Evolutionary conservation across 208 protist species (phyloP).

Genomic region (Trypanosoma lewisi): DNA sequence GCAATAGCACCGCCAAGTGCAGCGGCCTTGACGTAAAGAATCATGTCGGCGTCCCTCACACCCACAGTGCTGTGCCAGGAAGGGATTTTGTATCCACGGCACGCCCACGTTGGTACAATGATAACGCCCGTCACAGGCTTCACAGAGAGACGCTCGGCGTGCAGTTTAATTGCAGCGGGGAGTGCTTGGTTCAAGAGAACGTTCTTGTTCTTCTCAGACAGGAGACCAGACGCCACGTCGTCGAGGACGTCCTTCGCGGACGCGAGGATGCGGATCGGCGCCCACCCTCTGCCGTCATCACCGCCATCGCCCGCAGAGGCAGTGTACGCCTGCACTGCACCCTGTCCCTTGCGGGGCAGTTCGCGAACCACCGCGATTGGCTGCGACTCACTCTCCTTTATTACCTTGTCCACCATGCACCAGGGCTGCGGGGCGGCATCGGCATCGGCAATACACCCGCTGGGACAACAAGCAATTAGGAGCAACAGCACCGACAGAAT

Average conservation of each 20-base stretch:
- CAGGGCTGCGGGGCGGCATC: not conserved
- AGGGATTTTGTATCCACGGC: no score
- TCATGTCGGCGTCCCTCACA: no score
- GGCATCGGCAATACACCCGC: not conserved
- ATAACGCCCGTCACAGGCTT: constrained; percentile 22
- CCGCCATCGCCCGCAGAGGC: not conserved
- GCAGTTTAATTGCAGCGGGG: constrained; percentile 35
- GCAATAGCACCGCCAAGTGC: no score
- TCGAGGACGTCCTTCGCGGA: not conserved
- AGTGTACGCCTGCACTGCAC: not conserved
- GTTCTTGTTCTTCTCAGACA: constrained; percentile 23
- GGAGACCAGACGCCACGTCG: not conserved
- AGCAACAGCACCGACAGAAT: not conserved
- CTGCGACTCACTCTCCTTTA: not conserved
- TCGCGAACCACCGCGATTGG: not conserved
- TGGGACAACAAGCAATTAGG: not conserved
- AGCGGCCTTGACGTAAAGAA: no score
- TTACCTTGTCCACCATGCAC: not conserved
- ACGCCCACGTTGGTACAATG: constrained; percentile 9
- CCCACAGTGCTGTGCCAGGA: no score
- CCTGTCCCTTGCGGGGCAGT: constrained; percentile 3
- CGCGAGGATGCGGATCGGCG: constrained; percentile 1
- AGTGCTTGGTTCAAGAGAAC: constrained; percentile 27
- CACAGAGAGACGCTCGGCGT: constrained; percentile 44
- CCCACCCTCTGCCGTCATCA: not conserved